Evolutionary conservation across 1,139 yeast genomes (phyloP).

Genomic region (Pneumocystis jirovecii): DNA sequence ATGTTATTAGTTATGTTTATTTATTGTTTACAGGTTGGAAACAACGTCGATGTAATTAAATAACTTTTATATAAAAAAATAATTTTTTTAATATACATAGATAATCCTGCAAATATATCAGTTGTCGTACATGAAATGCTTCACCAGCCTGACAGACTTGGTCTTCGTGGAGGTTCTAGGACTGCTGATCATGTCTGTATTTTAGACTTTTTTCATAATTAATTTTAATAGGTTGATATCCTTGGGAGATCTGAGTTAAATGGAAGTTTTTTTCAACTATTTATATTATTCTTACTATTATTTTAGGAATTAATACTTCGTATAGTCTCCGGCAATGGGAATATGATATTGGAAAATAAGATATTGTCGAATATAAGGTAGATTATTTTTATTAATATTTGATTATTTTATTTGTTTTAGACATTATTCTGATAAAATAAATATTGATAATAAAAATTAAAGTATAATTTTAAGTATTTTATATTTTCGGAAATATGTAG

Average conservation of each 20-base stretch:
- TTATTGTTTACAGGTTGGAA: not conserved
- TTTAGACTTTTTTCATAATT: not conserved
- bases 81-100: not conserved
- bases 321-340: constrained; percentile 72
- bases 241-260: constrained; percentile 85
- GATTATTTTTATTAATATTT: constrained; percentile 27
- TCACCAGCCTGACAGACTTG: constrained; percentile 87
- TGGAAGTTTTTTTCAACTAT: constrained; percentile 22
- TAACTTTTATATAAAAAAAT: not conserved
- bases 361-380: constrained; percentile 41
- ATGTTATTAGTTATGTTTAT: not conserved
- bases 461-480: not conserved
- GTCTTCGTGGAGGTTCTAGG: constrained; percentile 91
- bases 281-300: not conserved
- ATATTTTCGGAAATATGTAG: not conserved
- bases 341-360: constrained; percentile 40
- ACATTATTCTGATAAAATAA: not conserved
- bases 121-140: constrained; percentile 79
- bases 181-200: constrained; percentile 98
- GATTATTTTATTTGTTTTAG: not conserved
- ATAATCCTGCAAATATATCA: constrained; percentile 60
- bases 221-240: not conserved
- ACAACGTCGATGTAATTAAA: not conserved
- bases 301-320: constrained; percentile 42
- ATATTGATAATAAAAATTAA: not conserved